Percentiles rank a stretch among this genome's conserved stretches.
phyloP scores from a whole-genome alignment of 2,329 filamentous ascomycete species.

The Cyphellophora europaea region DNA sequence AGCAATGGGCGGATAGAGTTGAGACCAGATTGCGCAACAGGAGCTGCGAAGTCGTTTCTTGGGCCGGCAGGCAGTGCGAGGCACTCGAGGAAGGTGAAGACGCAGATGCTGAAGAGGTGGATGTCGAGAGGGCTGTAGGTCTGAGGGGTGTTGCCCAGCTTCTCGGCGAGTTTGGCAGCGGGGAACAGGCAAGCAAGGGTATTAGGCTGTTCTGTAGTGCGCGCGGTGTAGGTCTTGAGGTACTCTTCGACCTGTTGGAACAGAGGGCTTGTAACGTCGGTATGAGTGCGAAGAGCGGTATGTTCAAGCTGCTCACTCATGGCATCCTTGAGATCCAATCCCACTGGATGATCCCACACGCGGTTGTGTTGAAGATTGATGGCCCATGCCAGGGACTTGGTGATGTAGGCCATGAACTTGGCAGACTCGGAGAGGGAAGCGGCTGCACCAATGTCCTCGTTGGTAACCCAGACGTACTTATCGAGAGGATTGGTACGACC shows the following conservation, averaged over 20 bases:
- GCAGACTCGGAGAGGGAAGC: neutral
- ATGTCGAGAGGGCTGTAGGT: conserved; percentile 1
- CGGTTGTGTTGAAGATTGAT: no score
- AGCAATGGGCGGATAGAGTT: neutral
- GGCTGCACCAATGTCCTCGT: neutral
- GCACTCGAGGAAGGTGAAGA: neutral
- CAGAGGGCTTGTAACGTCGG: no score
- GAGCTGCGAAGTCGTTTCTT: neutral
- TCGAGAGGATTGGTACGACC: neutral
- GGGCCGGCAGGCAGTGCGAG: neutral
- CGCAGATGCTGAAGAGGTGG: neutral
- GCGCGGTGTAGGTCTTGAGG: neutral
- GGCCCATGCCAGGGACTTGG: neutral
- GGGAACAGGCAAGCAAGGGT: neutral
- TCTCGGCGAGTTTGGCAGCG: neutral
- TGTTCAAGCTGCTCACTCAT: no score
- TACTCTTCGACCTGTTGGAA: neutral
- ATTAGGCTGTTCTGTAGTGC: neutral
- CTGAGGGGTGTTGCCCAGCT: neutral
- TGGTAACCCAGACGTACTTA: neutral
- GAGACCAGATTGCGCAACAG: neutral
- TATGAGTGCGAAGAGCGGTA: no score
- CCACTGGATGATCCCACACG: no score
- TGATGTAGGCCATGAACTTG: neutral
- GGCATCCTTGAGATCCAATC: no score